phyloP scores from a whole-genome alignment of 2,329 filamentous ascomycete species.

The Nemania bipapillata region DNA sequence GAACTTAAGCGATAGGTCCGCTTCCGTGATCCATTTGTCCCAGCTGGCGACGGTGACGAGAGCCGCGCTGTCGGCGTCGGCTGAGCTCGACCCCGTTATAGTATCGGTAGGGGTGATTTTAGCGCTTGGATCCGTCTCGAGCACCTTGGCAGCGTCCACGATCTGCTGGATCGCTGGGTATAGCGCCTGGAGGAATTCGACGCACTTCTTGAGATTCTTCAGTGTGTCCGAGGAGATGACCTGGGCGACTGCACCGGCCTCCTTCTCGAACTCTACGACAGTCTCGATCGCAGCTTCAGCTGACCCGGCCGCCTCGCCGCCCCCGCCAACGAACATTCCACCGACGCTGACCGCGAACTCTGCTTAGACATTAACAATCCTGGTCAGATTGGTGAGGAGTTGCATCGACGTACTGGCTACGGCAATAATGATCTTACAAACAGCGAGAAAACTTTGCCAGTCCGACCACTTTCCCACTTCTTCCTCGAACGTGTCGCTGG shows the following conservation, averaged over 20 bases:
- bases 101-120: neutral
- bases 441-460: too few relatives aligned
- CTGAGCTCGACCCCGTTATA: neutral
- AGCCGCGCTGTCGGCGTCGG: neutral
- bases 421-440: too few relatives aligned
- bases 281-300: neutral
- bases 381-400: too few relatives aligned
- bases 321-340: too few relatives aligned
- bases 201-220: neutral
- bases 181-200: neutral
- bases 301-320: too few relatives aligned
- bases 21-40: slow-evolving; percentile 1
- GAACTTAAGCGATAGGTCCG: neutral
- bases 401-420: too few relatives aligned
- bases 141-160: neutral
- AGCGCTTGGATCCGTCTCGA: neutral
- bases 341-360: too few relatives aligned
- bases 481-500: too few relatives aligned
- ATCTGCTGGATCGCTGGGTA: neutral
- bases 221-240: neutral
- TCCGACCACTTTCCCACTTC: too few relatives aligned
- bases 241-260: neutral
- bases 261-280: neutral
- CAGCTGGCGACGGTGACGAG: neutral
- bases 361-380: too few relatives aligned